Evolutionary conservation across 2,329 filamentous ascomycete genomes (phyloP).

Genomic region (Hirsutella minnesotensis): DNA sequence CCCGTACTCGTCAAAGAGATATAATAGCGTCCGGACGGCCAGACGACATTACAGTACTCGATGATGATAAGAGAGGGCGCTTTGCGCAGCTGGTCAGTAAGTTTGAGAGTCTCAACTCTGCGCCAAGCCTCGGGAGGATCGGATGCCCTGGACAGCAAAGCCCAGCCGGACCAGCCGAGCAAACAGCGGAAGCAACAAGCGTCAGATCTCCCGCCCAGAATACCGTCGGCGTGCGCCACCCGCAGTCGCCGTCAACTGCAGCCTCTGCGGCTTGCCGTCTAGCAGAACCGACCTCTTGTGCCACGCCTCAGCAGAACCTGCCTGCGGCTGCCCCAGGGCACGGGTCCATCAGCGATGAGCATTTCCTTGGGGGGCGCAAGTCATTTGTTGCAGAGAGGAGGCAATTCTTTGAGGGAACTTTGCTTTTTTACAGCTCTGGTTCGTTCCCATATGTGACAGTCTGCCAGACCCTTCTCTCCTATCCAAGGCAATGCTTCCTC

Average conservation of each 20-base stretch:
- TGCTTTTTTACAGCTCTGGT: background rate
- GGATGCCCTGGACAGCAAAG: background rate
- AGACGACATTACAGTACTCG: background rate
- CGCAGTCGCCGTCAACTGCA: background rate
- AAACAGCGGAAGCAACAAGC: background rate
- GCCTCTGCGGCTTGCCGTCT: no score
- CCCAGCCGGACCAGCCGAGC: background rate
- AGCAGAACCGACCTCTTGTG: no score
- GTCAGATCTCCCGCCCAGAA: background rate
- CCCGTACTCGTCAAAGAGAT: no score
- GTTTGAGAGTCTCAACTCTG: slow-evolving; percentile 19
- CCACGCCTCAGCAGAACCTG: no score
- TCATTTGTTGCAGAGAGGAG: slow-evolving; percentile 13
- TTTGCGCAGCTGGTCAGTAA: slow-evolving; percentile 22
- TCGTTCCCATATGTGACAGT: background rate
- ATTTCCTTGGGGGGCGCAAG: background rate
- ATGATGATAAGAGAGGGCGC: slow-evolving; percentile 3
- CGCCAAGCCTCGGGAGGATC: background rate
- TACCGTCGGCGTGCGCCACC: no score
- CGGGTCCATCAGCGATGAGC: background rate
- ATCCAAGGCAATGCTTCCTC: no score
- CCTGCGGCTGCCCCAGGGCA: no score
- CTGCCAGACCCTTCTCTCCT: no score
- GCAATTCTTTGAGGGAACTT: slow-evolving; percentile 11
- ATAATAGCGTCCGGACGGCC: background rate